Evolutionary conservation across 1,284 basidiomycete genomes (phyloP).

Genomic region (Heliocybe sulcata): DNA sequence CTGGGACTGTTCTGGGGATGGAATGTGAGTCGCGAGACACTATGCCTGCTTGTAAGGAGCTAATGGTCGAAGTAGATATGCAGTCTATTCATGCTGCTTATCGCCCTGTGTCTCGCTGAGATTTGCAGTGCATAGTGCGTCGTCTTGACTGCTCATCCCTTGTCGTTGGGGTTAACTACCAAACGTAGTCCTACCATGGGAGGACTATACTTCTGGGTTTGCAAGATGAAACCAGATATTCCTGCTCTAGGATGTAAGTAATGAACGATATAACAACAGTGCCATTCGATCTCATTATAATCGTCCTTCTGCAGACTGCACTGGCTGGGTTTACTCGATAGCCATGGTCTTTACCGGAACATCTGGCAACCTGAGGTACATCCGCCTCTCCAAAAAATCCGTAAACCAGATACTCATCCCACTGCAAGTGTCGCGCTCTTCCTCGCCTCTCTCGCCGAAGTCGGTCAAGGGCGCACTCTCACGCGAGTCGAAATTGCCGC

Average conservation of each 20-base stretch:
- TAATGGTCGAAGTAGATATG: slow-evolving; percentile 32
- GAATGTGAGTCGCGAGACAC: slow-evolving; percentile 35
- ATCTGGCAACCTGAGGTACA: slow-evolving; percentile 48
- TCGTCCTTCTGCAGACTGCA: slow-evolving; percentile 29
- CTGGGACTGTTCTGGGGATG: slow-evolving; percentile 59
- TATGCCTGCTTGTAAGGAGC: no score
- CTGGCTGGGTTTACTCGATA: slow-evolving; percentile 56
- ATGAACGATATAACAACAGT: background rate
- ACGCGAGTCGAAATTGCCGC: slow-evolving; percentile 43
- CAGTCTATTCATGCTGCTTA: slow-evolving; percentile 53
- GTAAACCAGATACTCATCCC: background rate
- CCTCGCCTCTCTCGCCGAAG: slow-evolving; percentile 46
- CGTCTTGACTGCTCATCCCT: background rate
- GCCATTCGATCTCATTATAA: slow-evolving; percentile 2
- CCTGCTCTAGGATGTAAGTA: slow-evolving; percentile 51
- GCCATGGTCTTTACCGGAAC: slow-evolving; percentile 57
- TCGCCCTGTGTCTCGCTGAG: slow-evolving; percentile 49
- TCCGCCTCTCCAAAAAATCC: background rate
- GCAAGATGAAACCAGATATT: slow-evolving; percentile 49
- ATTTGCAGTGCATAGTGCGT: slow-evolving; percentile 54
- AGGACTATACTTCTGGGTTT: slow-evolving; percentile 59
- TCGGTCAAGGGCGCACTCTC: slow-evolving; percentile 36
- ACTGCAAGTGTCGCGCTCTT: slow-evolving; percentile 40
- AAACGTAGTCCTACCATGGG: slow-evolving; percentile 44
- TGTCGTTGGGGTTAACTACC: background rate